Base-by-base conservation (phyloP, 257 asterid genomes). In the Jacaranda mimosifolia region DNA sequence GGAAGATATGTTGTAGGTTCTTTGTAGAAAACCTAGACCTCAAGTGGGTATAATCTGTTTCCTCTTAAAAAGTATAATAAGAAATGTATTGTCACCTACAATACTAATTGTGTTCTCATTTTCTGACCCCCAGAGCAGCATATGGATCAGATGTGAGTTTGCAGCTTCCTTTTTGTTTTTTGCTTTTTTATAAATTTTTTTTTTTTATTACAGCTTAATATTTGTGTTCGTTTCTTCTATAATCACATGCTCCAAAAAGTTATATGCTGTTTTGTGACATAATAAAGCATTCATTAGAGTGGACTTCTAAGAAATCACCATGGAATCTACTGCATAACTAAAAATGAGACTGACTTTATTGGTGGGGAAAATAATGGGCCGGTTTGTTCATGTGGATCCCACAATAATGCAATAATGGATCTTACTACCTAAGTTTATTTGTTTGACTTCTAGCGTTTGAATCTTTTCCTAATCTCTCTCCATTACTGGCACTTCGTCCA, bases 181-280 rank as follows among this genome's bases (percentile, higher is more conserved):
- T n/a, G n/a, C n/a, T n/a, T n/a, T n/a, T n/a, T n/a, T n/a, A n/a
- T n/a, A n/a, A n/a, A n/a, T n/a, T n/a, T n/a, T n/a, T n/a, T n/a
- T n/a, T n/a, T n/a, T n/a, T n/a, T n/a, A 42, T 63, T 43, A 13
- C 15, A 40, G 53, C 9, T 35, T 66, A 12, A 43, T 38, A 35
- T 43, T 17, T 52, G 9, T 35, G 49, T 56, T 79, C 40, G 64
- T 46, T 68, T 69, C 35, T 52, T 78, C 43, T 43, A 51, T 36
- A 40, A 51, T 59, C 55, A 53, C 38, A 56, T 69, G 72, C 70
- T 63, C 14, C 58, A 40, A 55, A 13, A 74, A 26, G 71, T 42
- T 66, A 40, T 58, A 12, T 19, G 57, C 56, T 59, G 75, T 81
- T 38, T 58, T 17, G 45, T 77, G 40, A 60, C 66, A 52, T 70